A percentile compares a stretch with the other conserved stretches of the same genome.
Conservation (phyloP, 169 alveolate species). For the Perkinsus chesapeaki region DNA sequence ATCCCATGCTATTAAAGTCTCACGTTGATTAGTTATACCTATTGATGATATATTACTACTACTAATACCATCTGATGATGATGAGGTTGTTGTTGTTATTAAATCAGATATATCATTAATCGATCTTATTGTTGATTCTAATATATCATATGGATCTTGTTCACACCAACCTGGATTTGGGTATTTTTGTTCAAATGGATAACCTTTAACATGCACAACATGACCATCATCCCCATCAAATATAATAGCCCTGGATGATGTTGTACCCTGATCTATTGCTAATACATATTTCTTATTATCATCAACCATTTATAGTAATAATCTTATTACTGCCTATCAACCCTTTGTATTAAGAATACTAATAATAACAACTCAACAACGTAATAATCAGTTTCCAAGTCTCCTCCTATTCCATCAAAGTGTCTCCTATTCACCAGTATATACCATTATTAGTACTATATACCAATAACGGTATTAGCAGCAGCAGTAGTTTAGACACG, state of each 20-base stretch:
- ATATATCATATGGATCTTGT: not conserved
- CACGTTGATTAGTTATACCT: constrained; percentile 72
- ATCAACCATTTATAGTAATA: not conserved
- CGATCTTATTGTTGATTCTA: not conserved
- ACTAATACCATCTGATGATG: constrained; percentile 59
- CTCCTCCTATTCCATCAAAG: not conserved
- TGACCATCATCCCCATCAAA: not conserved
- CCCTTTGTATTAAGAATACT: not conserved
- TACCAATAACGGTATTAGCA: not conserved
- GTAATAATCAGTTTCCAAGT: not conserved
- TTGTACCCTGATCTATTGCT: constrained; percentile 6
- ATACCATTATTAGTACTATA: not conserved
- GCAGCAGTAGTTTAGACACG: constrained; percentile 44
- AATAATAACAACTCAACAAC: not conserved
- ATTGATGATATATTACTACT: constrained; percentile 33
- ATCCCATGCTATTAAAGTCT: constrained; percentile 69
- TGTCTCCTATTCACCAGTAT: not conserved
- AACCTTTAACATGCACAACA: not conserved
- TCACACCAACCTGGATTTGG: constrained; percentile 16
- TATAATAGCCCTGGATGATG: not conserved
- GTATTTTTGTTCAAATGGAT: constrained; percentile 1
- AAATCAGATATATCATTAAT: not conserved
- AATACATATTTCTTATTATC: not conserved
- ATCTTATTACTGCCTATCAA: not conserved
- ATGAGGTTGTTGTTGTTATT: not conserved